These are phyloP conservation scores for Leptomonas pyrrhocoris DNA, from an alignment of 208 protist genomes.

Conservation along the genomic window DNA sequence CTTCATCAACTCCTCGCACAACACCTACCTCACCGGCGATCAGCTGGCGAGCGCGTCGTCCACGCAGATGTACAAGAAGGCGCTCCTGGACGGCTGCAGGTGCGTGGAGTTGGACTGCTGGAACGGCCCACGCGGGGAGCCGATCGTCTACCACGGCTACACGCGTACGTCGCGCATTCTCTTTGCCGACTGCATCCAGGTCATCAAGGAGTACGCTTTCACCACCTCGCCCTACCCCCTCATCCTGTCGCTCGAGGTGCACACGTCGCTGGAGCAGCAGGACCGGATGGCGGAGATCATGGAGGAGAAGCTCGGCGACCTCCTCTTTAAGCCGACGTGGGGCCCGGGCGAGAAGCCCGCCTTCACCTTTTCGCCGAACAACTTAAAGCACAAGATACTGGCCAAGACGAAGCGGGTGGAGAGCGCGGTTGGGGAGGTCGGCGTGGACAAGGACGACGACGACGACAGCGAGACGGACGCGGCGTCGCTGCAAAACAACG, in stretches of 20 bases:
- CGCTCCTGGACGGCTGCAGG: slow-evolving; percentile 72
- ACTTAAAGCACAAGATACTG: slow-evolving; percentile 59
- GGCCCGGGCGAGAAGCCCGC: slow-evolving; percentile 40
- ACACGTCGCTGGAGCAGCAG: slow-evolving; percentile 65
- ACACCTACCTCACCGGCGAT: slow-evolving; percentile 95
- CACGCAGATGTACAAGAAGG: slow-evolving; percentile 69
- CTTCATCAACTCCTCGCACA: slow-evolving; percentile 95
- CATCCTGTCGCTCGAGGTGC: slow-evolving; percentile 84
- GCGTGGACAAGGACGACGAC: slow-evolving; percentile 49
- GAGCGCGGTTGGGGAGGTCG: slow-evolving; percentile 23
- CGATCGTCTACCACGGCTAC: slow-evolving; percentile 85
- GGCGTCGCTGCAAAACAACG: slow-evolving; percentile 15
- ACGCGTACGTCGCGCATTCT: slow-evolving; percentile 76
- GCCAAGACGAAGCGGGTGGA: slow-evolving; percentile 62
- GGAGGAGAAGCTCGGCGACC: slow-evolving; percentile 47
- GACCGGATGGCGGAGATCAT: slow-evolving; percentile 79
- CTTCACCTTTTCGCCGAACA: slow-evolving; percentile 56
- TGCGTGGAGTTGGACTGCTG: slow-evolving; percentile 90
- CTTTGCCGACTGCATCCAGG: slow-evolving; percentile 59
- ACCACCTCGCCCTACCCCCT: slow-evolving; percentile 65
- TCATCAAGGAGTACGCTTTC: slow-evolving; percentile 77
- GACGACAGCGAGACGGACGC: slow-evolving; percentile 26
- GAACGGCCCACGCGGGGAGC: slow-evolving; percentile 69
- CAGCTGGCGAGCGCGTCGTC: slow-evolving; percentile 82
- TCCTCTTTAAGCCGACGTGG: slow-evolving; percentile 57